Base-by-base conservation (phyloP, 2,329 filamentous ascomycete genomes). In the Cladosporium sp. region DNA sequence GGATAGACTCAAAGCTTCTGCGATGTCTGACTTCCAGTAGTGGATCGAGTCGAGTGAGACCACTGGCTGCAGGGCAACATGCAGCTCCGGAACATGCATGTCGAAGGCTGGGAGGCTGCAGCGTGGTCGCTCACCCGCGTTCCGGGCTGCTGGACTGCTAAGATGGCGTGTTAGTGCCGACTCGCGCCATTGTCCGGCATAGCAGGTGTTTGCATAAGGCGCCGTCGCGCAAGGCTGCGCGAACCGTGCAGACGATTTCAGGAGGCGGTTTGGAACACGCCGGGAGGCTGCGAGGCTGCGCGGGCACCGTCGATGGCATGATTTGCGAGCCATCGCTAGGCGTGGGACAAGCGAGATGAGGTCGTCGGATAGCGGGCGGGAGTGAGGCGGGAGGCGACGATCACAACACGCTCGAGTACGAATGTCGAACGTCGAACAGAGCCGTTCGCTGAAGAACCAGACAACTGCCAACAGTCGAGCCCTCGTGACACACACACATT, bases 361-460 rank as follows among this genome's bases (percentile, higher is more conserved):
- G 47, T 50, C 32, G 24, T 8, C 47, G 47, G 47, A 19, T 45
- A 49, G 28, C 10, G 19, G 20, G n/a, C 47, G 47, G 40, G 40
- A 13, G 20, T 19, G 39, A 22, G 17, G 13, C 45, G 25, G 28
- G 17, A 35, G 17, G 47, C 24, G 47, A 36, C 8, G 37, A 52
- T 52, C 49, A 17, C 20, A 48, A n/a, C 19, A 20, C 32, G 10
- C 24, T 40, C 10, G 7, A 37, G 36, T 19, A 25, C 35, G 37
- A 20, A 20, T 17, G 40, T 24, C 13, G 36, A 54, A 42, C 28
- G 50, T 47, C 51, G 40, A 55, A 7, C 37, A 40, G n/a, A 44
- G 35, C 51, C 51, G 51, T 55, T 55, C 52, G 52, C 39, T 55
- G 52, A 55, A 55, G 52, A 55, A 55, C 32, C 52, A 44, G 19